Conservation (phyloP, 2,329 filamentous ascomycete species). For the Fusarium veterinarium region DNA sequence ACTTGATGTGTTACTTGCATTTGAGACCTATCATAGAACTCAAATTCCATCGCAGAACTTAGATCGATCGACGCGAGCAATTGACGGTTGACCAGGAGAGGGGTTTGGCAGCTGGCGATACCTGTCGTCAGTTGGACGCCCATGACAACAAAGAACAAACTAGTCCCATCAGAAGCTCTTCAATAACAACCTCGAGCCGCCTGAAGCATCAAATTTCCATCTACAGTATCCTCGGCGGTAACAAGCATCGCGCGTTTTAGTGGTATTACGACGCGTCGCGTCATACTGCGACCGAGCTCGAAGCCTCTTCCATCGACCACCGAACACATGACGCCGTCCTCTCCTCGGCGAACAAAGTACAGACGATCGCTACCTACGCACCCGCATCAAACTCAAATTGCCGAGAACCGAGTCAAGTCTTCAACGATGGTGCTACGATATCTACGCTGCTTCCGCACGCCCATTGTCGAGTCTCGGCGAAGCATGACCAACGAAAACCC, state of each 20-base stretch:
- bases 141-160: neutral
- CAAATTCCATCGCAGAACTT: neutral
- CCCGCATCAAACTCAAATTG: too few species aligned
- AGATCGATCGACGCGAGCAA: neutral
- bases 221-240: rapidly evolving
- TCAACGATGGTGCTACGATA: neutral
- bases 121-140: neutral
- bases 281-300: neutral
- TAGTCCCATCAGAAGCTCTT: neutral
- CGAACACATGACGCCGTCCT: neutral
- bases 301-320: neutral
- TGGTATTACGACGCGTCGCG: neutral
- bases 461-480: neutral
- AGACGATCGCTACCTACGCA: neutral
- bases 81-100: neutral
- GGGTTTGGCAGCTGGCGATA: neutral
- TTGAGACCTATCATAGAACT: neutral
- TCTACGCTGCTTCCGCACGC: neutral
- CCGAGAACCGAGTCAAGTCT: neutral
- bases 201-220: rapidly evolving
- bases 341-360: neutral
- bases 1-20: neutral
- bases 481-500: neutral
- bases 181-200: neutral
- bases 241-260: rapidly evolving